Base-by-base conservation (phyloP, 345 rosid species). In the Anacardium occidentale region DNA sequence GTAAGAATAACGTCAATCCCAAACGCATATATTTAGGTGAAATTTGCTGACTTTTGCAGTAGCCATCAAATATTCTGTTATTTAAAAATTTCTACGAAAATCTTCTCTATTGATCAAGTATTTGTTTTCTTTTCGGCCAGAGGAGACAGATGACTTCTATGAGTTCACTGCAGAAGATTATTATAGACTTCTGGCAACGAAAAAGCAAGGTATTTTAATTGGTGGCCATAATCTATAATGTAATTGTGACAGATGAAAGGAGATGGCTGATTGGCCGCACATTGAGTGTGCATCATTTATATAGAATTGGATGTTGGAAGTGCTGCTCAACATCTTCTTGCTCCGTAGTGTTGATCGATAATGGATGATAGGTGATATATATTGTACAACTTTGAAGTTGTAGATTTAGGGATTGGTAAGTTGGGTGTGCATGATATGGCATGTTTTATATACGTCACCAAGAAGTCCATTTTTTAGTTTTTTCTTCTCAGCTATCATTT, bases 151-250 rank as follows among this genome's bases (percentile, higher is more conserved):
- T 82, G 99, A 88, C 60, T 90, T 83, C 74, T 95, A 87, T 58
- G 96, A 92, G 80, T 87, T 95, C 84, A 92, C 96, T 34, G 79
- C 98, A 0, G 90, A 85, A 76, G 98, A 92, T 72, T 95, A 87
- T 51, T 76, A 81, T 64, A 88, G 94, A 13, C 51, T 89, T 63
- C 48, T 80, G 80, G 82, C 80, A 42, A 76, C 85, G 64, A 89
- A 82, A 80, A 95, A 90, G 78, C 87, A 84, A 75, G 97, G 97
- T 87, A 85, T 59, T 6, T 50, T 62, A 62, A 8, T 9, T 17
- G 3, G 12, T 29, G 62, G 10, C n/a, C 34, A 47, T 42, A 21
- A 7, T 0, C 21, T 13, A 34, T 52, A 53, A 42, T 60, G 26
- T 20, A n/a, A 5, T 53, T 53, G 11, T 69, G 63, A 42, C 13